Conservation (phyloP, 495 filamentous ascomycete genomes). For the Penicillium pulvis region DNA sequence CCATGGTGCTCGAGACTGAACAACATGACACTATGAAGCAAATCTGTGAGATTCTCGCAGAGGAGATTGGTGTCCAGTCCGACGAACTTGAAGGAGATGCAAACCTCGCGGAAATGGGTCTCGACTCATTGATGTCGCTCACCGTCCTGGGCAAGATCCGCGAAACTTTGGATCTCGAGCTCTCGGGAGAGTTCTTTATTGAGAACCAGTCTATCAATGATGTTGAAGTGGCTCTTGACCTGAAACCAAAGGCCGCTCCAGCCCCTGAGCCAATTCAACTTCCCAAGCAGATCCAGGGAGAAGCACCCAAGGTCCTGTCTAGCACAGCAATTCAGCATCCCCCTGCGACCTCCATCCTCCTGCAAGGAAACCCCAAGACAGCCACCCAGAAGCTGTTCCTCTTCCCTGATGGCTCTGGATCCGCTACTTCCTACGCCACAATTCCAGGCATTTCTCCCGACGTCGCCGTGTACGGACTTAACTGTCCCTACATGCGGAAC, state of each 20-base stretch:
- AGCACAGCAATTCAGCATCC: slow-evolving; percentile 33
- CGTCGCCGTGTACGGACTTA: slow-evolving; percentile 61
- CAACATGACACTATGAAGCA: slow-evolving; percentile 49
- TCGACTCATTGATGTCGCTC: slow-evolving; percentile 57
- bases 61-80: slow-evolving; percentile 67
- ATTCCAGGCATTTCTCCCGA: slow-evolving; percentile 58
- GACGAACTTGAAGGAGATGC: slow-evolving; percentile 56
- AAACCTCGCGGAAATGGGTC: slow-evolving; percentile 50
- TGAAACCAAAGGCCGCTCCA: slow-evolving; percentile 37
- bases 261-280: slow-evolving; percentile 24
- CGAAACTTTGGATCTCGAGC: slow-evolving; percentile 55
- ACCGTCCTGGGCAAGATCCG: slow-evolving; percentile 52
- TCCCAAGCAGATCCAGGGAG: slow-evolving; percentile 21
- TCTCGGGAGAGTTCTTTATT: slow-evolving; percentile 60
- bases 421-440: slow-evolving; percentile 61
- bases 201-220: slow-evolving; percentile 61
- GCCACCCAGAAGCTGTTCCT: slow-evolving; percentile 48
- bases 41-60: slow-evolving; percentile 61
- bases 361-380: slow-evolving; percentile 51
- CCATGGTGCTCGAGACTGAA: slow-evolving; percentile 31
- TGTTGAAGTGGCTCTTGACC: slow-evolving; percentile 48
- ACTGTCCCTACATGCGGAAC: slow-evolving; percentile 67
- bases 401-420: slow-evolving; percentile 53
- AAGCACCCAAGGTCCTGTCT: slow-evolving; percentile 20
- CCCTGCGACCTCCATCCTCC: slow-evolving; percentile 51